These are phyloP conservation scores for Sapria himalayana DNA, from an alignment of 345 rosid species.

Conservation along the genomic window DNA sequence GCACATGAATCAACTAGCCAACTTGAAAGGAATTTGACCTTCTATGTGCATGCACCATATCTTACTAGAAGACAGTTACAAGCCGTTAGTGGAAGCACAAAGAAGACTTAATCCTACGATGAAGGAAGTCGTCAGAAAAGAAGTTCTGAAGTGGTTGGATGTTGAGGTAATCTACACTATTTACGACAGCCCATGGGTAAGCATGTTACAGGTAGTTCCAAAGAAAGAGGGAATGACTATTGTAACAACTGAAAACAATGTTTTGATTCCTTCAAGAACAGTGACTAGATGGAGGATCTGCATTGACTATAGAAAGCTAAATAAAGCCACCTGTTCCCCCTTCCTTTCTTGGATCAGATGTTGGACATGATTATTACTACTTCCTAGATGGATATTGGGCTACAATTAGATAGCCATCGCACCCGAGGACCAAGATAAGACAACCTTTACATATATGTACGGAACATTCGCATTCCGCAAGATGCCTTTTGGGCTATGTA, in stretches of 20 bases:
- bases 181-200: not conserved
- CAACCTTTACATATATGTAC: no score
- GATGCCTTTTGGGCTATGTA: no score
- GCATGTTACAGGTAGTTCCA: not conserved
- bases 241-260: not conserved
- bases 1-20: no score
- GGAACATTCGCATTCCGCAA: no score
- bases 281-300: no score
- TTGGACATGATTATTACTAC: not conserved
- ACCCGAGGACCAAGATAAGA: no score
- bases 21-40: not conserved
- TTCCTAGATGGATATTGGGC: not conserved
- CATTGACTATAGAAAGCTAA: no score
- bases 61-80: not conserved
- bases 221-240: not conserved
- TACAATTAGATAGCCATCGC: no score
- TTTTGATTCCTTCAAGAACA: no score
- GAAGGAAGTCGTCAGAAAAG: not conserved
- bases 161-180: not conserved
- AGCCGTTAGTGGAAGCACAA: not conserved
- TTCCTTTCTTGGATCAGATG: no score
- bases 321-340: no score
- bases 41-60: not conserved
- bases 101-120: not conserved
- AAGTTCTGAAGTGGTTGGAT: not conserved